Evolutionary conservation across 768 basidiomycete species (phyloP).

Genomic region (Naganishia vaughanmartiniae): DNA sequence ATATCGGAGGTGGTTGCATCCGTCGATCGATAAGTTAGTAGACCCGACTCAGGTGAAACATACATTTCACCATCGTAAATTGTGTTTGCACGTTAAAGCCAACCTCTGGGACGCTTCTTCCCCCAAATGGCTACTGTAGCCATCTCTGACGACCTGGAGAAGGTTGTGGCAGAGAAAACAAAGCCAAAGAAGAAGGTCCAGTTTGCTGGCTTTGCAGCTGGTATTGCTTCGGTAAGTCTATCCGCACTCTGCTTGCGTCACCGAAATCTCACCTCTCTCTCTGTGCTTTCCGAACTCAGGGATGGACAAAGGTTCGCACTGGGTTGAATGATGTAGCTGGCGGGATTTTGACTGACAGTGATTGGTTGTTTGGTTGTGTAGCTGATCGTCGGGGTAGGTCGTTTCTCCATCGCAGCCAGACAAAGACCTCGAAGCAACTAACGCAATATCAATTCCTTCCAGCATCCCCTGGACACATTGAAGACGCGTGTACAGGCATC

Average conservation of each 20-base stretch:
- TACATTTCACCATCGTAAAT: neutral
- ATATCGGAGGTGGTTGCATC: neutral
- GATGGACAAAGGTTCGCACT: constrained; percentile 30
- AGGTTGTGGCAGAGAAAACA: neutral
- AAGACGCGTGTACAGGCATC: constrained; percentile 31
- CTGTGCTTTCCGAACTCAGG: neutral
- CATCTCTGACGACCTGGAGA: neutral
- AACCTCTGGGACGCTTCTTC: no score
- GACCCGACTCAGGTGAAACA: neutral
- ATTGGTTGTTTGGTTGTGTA: neutral
- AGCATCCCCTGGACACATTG: constrained; percentile 29
- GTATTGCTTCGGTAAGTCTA: constrained; percentile 27
- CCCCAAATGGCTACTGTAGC: constrained; percentile 5
- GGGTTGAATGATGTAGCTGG: no score
- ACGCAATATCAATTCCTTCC: no score
- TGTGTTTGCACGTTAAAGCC: neutral
- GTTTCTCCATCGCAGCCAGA: neutral
- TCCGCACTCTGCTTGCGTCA: neutral
- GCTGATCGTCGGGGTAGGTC: constrained; percentile 30
- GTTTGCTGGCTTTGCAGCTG: constrained; percentile 31
- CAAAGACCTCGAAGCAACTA: neutral
- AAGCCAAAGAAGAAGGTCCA: constrained; percentile 22
- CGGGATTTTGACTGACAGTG: neutral
- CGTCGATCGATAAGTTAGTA: neutral
- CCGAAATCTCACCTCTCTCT: neutral